phyloP scores from a whole-genome alignment of 129 eudicot genomes.

The Chrysanthemum seticuspe region DNA sequence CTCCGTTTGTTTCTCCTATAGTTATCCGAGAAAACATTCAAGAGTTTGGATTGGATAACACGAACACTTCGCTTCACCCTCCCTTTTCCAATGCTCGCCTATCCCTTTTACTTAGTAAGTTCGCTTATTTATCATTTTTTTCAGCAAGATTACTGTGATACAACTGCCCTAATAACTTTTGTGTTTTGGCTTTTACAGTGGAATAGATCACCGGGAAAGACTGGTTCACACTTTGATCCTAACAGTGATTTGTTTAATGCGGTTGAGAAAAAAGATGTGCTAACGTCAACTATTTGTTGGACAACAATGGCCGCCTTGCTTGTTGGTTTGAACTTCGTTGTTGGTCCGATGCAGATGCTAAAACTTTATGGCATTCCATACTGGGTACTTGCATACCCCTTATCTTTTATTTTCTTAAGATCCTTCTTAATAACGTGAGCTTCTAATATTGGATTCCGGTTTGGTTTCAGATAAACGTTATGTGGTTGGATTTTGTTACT shows the following conservation, averaged over 20 bases:
- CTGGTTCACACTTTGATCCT: slow-evolving; percentile 60
- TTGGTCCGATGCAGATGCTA: slow-evolving; percentile 51
- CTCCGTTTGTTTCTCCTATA: slow-evolving; percentile 18
- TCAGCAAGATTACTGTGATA: slow-evolving; percentile 2
- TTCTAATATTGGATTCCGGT: slow-evolving; percentile 28
- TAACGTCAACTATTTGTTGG: slow-evolving; percentile 60
- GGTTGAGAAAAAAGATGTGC: slow-evolving; percentile 48
- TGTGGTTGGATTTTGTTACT: slow-evolving; percentile 67
- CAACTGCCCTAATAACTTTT: not conserved
- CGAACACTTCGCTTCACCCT: slow-evolving; percentile 43
- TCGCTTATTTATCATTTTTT: not conserved
- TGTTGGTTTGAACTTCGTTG: slow-evolving; percentile 43
- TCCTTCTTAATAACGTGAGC: not conserved
- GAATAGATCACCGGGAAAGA: slow-evolving; percentile 59
- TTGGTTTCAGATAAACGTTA: slow-evolving; percentile 50
- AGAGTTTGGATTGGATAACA: slow-evolving; percentile 47
- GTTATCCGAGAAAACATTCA: slow-evolving; percentile 52
- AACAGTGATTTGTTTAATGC: slow-evolving; percentile 44
- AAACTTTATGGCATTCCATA: slow-evolving; percentile 61
- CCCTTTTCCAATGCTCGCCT: slow-evolving; percentile 67
- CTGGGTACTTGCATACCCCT: slow-evolving; percentile 38
- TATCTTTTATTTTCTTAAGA: not conserved
- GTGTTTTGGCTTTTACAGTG: slow-evolving; percentile 33
- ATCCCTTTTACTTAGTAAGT: slow-evolving; percentile 55
- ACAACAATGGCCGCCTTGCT: slow-evolving; percentile 46